Evolutionary conservation across 1,139 yeast genomes (phyloP).

Genomic region (Yamadazyma dushanensis): DNA sequence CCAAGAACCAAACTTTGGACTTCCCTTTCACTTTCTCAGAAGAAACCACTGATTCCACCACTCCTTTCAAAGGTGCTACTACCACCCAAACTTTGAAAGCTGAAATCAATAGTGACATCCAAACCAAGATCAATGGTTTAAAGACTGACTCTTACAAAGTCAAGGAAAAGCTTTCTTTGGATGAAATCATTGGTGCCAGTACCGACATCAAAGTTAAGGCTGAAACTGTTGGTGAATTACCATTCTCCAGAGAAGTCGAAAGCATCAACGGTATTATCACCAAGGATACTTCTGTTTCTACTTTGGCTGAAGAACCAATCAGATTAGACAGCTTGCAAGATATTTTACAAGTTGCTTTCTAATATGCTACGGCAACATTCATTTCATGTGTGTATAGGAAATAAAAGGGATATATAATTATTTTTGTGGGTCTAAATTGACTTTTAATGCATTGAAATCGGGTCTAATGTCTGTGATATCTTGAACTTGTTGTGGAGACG

Average conservation of each 20-base stretch:
- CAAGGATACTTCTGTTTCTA: constrained; percentile 10
- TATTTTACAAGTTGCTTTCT: constrained; percentile 1
- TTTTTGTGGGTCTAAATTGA: constrained; percentile 4
- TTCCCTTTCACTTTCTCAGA: constrained; percentile 18
- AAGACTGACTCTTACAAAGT: constrained; percentile 12
- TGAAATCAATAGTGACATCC: constrained; percentile 11
- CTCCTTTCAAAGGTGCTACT: constrained; percentile 10
- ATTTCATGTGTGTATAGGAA: constrained; percentile 1
- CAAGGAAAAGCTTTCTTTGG: constrained; percentile 15
- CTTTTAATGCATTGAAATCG: constrained; percentile 20
- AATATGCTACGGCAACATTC: not conserved
- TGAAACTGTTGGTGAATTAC: constrained; percentile 8
- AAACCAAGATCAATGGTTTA: constrained; percentile 14
- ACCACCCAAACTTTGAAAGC: constrained; percentile 9
- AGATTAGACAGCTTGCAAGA: constrained; percentile 3
- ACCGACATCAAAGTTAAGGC: constrained; percentile 15
- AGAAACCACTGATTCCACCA: constrained; percentile 11
- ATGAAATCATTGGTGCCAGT: constrained; percentile 18
- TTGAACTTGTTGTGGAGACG: constrained; percentile 33
- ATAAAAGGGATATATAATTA: not conserved
- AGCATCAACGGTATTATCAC: constrained; percentile 43
- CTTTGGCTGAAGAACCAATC: constrained; percentile 1
- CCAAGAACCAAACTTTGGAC: constrained; percentile 10
- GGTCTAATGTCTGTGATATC: constrained; percentile 27
- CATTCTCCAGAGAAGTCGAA: constrained; percentile 48